Evolutionary conservation across 176 grass and related monocot species (phyloP).

Genomic region (Carex myosuroides): DNA sequence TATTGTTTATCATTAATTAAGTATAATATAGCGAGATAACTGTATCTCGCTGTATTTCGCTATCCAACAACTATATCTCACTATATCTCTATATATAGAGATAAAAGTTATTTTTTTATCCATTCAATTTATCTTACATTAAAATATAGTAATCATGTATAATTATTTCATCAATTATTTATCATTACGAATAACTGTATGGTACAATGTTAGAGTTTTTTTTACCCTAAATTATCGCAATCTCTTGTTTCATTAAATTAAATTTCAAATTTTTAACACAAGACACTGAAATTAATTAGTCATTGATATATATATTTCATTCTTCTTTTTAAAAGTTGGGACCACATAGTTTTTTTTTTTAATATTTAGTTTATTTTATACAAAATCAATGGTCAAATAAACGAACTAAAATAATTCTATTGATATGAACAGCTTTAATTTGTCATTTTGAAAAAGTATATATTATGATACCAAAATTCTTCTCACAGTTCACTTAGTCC

Average conservation of each 20-base stretch:
- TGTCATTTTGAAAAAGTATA: not conserved
- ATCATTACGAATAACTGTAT: not conserved
- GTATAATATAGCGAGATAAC: too few species aligned
- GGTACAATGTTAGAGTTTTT: not conserved
- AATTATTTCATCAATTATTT: not conserved
- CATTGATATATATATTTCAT: too few species aligned
- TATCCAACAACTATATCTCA: not conserved
- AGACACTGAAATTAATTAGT: too few species aligned
- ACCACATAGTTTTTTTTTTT: too few species aligned
- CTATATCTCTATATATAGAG: not conserved
- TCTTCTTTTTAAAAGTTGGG: too few species aligned
- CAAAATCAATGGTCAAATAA: not conserved
- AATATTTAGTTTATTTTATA: too few species aligned
- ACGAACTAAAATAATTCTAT: not conserved
- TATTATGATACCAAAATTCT: not conserved
- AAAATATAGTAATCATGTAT: not conserved
- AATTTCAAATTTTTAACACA: not conserved
- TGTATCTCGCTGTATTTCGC: too few species aligned
- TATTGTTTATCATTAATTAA: too few species aligned
- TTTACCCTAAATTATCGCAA: not conserved
- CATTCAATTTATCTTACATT: not conserved
- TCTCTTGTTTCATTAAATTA: not conserved
- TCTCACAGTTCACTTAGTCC: not conserved
- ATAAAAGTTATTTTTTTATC: not conserved
- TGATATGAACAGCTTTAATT: not conserved